These are phyloP conservation scores for Cladophialophora carrionii DNA, from an alignment of 2,329 filamentous ascomycete genomes.

Conservation along the genomic window DNA sequence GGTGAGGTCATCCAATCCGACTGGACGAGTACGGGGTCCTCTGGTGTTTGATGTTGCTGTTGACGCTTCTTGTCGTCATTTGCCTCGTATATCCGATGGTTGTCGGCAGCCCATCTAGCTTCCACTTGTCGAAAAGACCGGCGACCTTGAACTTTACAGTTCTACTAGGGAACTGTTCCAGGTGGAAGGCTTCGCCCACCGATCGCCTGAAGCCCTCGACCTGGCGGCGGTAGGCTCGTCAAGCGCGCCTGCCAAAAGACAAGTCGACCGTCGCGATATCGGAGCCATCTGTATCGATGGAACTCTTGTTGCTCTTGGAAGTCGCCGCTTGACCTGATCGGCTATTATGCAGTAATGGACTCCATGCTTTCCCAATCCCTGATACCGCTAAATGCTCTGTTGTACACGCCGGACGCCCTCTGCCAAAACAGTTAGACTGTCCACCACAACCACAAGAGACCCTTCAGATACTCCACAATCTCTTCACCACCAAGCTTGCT, in stretches of 20 bases:
- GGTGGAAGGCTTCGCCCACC: not conserved
- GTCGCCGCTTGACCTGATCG: not conserved
- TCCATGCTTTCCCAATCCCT: not conserved
- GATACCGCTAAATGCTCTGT: constrained; percentile 14
- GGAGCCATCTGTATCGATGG: not conserved
- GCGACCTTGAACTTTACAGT: not conserved
- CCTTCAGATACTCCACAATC: constrained; percentile 95
- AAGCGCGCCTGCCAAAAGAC: not conserved
- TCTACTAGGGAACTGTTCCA: not conserved
- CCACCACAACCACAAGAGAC: constrained; percentile 75
- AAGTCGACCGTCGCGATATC: not conserved
- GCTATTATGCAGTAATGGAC: not conserved
- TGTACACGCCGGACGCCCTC: constrained; percentile 1
- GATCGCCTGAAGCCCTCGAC: no score
- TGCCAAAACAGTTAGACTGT: constrained; percentile 61
- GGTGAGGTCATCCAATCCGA: not conserved
- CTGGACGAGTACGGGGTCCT: not conserved
- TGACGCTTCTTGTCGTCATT: not conserved
- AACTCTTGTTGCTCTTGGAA: not conserved
- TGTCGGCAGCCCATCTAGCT: not conserved
- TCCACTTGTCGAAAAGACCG: not conserved
- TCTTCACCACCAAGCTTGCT: constrained; percentile 92
- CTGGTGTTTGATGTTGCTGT: not conserved
- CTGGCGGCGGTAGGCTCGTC: not conserved
- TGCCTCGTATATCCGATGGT: no score